phyloP scores from a whole-genome alignment of 163 green algal species.

The Chlorella variabilis region DNA sequence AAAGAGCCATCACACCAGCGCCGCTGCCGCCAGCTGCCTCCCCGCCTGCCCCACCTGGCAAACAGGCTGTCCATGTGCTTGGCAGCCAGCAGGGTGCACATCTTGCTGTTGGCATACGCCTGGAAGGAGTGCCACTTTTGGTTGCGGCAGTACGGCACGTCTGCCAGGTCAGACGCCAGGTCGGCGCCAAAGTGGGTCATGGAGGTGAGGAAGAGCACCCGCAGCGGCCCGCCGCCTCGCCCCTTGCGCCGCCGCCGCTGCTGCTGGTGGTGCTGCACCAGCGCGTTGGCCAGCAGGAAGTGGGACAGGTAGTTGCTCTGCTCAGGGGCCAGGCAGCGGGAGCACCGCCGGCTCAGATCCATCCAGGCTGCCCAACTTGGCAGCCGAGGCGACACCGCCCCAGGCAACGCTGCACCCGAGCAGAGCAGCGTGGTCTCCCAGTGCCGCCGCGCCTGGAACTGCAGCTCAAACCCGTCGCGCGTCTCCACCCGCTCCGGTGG shows the following conservation, averaged over 20 bases:
- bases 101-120: slow-evolving; percentile 30
- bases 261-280: neutral
- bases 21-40: neutral
- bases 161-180: slow-evolving; percentile 1
- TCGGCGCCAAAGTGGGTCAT: slow-evolving; percentile 33
- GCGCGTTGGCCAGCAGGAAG: slow-evolving; percentile 18
- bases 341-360: neutral
- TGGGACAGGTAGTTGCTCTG: slow-evolving; percentile 36
- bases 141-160: neutral
- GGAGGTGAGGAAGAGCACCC: slow-evolving; percentile 13
- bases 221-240: neutral
- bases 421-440: too few relatives aligned
- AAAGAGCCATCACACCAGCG: too few relatives aligned
- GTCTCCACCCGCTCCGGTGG: slow-evolving; percentile 6
- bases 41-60: neutral
- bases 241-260: neutral
- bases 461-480: slow-evolving; percentile 26
- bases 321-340: neutral
- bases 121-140: slow-evolving; percentile 11
- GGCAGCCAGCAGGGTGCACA: slow-evolving; percentile 28
- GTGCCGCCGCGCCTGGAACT: slow-evolving; percentile 15
- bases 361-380: too few relatives aligned
- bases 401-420: too few relatives aligned
- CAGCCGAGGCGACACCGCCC: too few relatives aligned
- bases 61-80: slow-evolving; percentile 24